phyloP scores from a whole-genome alignment of 371 early-diverging fungal species.

The Cokeromyces recurvatus region DNA sequence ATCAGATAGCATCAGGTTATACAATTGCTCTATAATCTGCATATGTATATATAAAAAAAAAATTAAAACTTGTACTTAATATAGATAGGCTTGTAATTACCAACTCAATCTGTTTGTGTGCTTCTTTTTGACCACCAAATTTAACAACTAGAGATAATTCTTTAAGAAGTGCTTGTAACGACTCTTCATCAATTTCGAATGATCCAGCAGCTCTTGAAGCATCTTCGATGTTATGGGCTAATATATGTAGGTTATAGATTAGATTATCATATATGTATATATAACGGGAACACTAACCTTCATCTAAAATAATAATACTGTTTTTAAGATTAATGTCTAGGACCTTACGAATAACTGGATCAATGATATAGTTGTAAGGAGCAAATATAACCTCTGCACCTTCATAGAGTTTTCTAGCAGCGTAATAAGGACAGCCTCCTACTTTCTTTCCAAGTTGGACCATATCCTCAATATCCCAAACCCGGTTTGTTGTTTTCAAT shows the following conservation, averaged over 20 bases:
- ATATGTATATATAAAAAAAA: too few species aligned
- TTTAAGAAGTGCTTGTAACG: constrained; percentile 22
- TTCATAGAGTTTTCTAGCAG: constrained; percentile 53
- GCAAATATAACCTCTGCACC: constrained; percentile 81
- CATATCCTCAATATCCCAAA: constrained; percentile 79
- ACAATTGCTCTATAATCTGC: constrained; percentile 8
- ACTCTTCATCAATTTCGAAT: constrained; percentile 43
- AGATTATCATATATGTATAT: background rate
- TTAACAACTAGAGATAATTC: constrained; percentile 38
- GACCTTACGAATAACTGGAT: constrained; percentile 61
- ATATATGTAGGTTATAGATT: background rate
- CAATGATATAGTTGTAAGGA: constrained; percentile 93
- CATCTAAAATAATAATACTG: constrained; percentile 85
- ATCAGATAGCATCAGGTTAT: constrained; percentile 15
- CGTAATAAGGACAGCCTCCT: constrained; percentile 80
- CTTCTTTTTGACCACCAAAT: constrained; percentile 6
- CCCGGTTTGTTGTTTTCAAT: constrained; percentile 5
- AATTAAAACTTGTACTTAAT: too few species aligned
- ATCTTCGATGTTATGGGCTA: constrained; percentile 57
- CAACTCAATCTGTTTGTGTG: constrained; percentile 23
- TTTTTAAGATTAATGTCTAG: constrained; percentile 57
- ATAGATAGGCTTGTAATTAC: too few species aligned
- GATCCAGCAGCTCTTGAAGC: constrained; percentile 50
- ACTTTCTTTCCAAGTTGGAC: constrained; percentile 39
- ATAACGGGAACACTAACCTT: constrained; percentile 47